Percentiles rank a stretch among this genome's conserved stretches.
Conservation (phyloP, 768 basidiomycete species). For the Pisolithus tinctorius region DNA sequence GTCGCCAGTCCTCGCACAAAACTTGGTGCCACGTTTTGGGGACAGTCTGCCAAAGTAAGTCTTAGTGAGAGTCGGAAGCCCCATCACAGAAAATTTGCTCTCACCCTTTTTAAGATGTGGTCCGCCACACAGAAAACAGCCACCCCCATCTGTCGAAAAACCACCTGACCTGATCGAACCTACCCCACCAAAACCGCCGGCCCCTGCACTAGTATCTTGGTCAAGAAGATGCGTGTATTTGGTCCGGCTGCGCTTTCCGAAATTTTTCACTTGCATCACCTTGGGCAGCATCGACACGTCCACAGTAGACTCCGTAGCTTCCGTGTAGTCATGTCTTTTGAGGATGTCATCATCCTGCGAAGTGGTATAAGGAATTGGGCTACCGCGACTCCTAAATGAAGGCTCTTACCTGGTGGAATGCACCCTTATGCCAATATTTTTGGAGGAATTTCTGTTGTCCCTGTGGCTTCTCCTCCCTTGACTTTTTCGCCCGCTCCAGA, state of each 20-base stretch:
- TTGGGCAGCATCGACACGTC: conserved; percentile 86
- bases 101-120: conserved; percentile 88
- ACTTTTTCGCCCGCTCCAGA: conserved; percentile 74
- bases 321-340: conserved; percentile 76
- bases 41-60: conserved; percentile 35
- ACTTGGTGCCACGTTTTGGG: conserved; percentile 41
- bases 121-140: conserved; percentile 92
- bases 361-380: conserved; percentile 9
- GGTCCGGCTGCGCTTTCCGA: conserved; percentile 85
- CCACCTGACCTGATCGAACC: conserved; percentile 52
- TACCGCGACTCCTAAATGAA: conserved; percentile 3
- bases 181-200: conserved; percentile 60
- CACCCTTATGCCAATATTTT: conserved; percentile 99
- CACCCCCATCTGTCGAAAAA: conserved; percentile 47
- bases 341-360: conserved; percentile 84
- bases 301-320: conserved; percentile 80
- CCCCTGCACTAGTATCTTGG: conserved; percentile 75
- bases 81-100: background rate
- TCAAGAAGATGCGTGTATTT: conserved; percentile 96
- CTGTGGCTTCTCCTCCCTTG: conserved; percentile 83
- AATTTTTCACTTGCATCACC: conserved; percentile 96
- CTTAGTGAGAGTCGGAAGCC: conserved; percentile 3
- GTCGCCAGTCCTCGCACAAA: conserved; percentile 17
- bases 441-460: conserved; percentile 90
- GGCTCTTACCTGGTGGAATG: conserved; percentile 82